phyloP scores from a whole-genome alignment of 2,329 filamentous ascomycete genomes.

The Zelopaecilomyces penicillatus region DNA sequence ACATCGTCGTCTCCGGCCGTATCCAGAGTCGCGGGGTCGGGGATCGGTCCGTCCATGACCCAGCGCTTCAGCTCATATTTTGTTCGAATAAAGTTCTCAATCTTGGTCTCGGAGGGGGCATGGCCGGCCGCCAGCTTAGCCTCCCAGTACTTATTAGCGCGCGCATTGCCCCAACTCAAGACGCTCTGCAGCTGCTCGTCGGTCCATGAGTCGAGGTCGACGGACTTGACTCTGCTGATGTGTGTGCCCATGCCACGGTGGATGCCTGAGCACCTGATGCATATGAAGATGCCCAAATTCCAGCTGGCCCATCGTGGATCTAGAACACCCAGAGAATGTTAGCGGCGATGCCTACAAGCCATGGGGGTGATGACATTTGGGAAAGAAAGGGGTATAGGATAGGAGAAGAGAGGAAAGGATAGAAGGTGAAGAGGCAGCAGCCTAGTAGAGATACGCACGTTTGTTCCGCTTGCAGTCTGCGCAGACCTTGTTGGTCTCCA shows the following conservation, averaged over 20 bases:
- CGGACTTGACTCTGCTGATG: conserved; percentile 95
- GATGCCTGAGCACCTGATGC: conserved; percentile 96
- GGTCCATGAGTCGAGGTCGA: conserved; percentile 96
- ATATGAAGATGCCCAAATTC: conserved; percentile 96
- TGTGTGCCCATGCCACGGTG: conserved; percentile 98
- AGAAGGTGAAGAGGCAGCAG: background rate
- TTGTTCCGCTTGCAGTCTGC: conserved; percentile 99
- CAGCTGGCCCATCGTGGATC: conserved; percentile 98
- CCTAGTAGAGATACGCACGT: conserved; percentile 48
- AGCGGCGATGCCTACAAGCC: background rate
- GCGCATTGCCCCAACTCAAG: conserved; percentile 87
- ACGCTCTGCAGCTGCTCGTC: conserved; percentile 95
- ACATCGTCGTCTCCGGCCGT: conserved; percentile 80
- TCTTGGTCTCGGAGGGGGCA: conserved; percentile 91
- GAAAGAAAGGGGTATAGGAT: too few relatives aligned
- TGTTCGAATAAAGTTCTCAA: conserved; percentile 98
- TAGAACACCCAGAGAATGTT: conserved; percentile 26
- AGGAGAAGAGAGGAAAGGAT: too few relatives aligned
- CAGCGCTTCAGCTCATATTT: conserved; percentile 99
- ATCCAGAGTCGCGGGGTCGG: conserved; percentile 83
- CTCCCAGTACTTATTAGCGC: conserved; percentile 99
- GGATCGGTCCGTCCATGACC: conserved; percentile 96
- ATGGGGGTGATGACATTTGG: too few relatives aligned
- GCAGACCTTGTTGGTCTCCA: conserved; percentile 93
- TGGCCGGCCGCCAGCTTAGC: conserved; percentile 85